These are phyloP conservation scores for Herpomyces periplanetae DNA, from an alignment of 2,329 filamentous ascomycete species.

Conservation along the genomic window DNA sequence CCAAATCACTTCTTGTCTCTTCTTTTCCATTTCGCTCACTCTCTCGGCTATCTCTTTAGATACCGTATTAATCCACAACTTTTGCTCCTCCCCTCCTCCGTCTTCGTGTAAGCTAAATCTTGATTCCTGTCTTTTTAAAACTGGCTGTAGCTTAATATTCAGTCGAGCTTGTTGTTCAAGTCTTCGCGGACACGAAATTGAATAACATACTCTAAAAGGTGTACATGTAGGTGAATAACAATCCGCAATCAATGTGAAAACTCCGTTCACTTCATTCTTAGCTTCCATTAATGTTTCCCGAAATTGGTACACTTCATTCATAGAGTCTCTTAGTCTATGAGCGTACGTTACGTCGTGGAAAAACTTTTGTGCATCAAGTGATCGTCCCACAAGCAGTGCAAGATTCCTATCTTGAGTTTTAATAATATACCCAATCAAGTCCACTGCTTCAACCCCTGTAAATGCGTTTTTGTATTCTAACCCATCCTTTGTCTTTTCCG, in stretches of 20 bases:
- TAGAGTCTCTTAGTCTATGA: slow-evolving; percentile 70
- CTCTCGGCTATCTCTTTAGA: slow-evolving; percentile 73
- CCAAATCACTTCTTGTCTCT: slow-evolving; percentile 86
- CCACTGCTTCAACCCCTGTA: slow-evolving; percentile 73
- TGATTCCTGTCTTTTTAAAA: slow-evolving; percentile 30
- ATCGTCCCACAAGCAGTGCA: slow-evolving; percentile 53
- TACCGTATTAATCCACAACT: slow-evolving; percentile 95
- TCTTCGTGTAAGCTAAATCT: slow-evolving; percentile 42
- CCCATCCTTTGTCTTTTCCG: slow-evolving; percentile 78
- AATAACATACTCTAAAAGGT: slow-evolving; percentile 76
- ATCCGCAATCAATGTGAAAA: slow-evolving; percentile 79
- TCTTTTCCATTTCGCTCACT: slow-evolving; percentile 66
- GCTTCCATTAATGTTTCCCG: slow-evolving; percentile 50
- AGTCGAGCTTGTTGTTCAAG: slow-evolving; percentile 76
- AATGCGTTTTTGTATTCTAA: slow-evolving; percentile 91
- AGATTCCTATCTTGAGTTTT: slow-evolving; percentile 83
- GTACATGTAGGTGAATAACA: slow-evolving; percentile 96
- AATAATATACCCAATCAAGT: slow-evolving; percentile 82
- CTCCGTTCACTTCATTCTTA: slow-evolving; percentile 51
- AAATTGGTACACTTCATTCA: slow-evolving; percentile 83
- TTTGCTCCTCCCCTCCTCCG: slow-evolving; percentile 51
- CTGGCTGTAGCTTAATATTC: slow-evolving; percentile 68
- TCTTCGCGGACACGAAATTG: slow-evolving; percentile 69
- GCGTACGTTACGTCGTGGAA: slow-evolving; percentile 98
- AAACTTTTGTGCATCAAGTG: slow-evolving; percentile 86